phyloP scores from a whole-genome alignment of 1,284 basidiomycete species.

The Ceratobasidium theobromae region DNA sequence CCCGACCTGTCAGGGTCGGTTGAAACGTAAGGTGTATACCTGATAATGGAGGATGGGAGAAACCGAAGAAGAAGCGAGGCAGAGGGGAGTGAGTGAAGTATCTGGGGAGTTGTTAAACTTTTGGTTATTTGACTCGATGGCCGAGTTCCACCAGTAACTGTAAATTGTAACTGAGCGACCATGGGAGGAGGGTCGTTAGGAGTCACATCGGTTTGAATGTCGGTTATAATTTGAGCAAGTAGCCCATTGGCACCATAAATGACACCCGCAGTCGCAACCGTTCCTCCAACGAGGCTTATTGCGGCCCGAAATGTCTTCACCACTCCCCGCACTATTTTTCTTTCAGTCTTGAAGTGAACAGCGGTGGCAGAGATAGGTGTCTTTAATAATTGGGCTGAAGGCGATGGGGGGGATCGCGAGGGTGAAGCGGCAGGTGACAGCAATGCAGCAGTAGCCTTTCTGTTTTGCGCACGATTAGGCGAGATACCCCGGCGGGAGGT shows the following conservation, averaged over 20 bases:
- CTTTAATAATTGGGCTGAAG: constrained; percentile 33
- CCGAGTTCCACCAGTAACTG: constrained; percentile 9
- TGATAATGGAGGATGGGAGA: constrained; percentile 61
- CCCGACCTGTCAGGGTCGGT: constrained; percentile 56
- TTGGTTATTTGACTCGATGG: not conserved
- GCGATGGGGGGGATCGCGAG: constrained; percentile 35
- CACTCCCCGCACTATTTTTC: constrained; percentile 49
- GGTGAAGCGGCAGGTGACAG: constrained; percentile 36
- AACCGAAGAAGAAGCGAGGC: constrained; percentile 64
- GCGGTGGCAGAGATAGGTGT: constrained; percentile 15
- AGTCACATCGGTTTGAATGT: constrained; percentile 45
- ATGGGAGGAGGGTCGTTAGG: not conserved
- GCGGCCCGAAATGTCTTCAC: constrained; percentile 54
- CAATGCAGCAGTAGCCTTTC: constrained; percentile 45
- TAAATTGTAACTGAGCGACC: constrained; percentile 21
- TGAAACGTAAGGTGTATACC: constrained; percentile 75
- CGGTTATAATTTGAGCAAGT: constrained; percentile 49
- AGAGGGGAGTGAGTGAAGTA: constrained; percentile 67
- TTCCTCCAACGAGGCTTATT: constrained; percentile 58
- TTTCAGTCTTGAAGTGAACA: constrained; percentile 34
- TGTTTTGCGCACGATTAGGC: constrained; percentile 39
- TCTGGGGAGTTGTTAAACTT: constrained; percentile 58
- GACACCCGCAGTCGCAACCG: constrained; percentile 54
- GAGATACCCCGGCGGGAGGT: constrained; percentile 32
- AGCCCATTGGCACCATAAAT: constrained; percentile 37